These are phyloP conservation scores for Trichophyton simii DNA, from an alignment of 2,329 filamentous ascomycete species.

Conservation along the genomic window DNA sequence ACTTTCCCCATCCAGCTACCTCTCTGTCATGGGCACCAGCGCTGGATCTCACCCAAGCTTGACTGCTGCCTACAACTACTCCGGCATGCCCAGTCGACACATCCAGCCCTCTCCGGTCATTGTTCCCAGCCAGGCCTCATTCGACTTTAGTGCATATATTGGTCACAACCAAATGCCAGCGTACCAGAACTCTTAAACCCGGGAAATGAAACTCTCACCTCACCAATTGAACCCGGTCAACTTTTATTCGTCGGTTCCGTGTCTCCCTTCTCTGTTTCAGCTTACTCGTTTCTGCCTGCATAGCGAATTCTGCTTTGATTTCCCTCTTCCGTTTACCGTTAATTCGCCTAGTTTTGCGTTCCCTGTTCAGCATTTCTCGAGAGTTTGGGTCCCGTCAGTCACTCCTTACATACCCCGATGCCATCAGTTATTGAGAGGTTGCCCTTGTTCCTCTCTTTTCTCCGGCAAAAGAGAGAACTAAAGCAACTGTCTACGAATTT, in stretches of 20 bases:
- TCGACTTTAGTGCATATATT: conserved; percentile 28
- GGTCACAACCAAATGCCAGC: conserved; percentile 19
- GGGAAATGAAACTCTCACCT: neutral
- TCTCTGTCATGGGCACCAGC: conserved; percentile 18
- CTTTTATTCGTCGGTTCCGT: neutral
- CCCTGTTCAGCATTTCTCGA: conserved; percentile 7
- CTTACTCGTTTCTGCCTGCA: neutral
- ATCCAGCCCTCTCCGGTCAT: conserved; percentile 18
- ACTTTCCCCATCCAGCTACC: neutral
- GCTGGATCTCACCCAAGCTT: conserved; percentile 21
- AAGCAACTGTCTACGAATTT: conserved; percentile 17
- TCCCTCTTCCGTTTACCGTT: neutral
- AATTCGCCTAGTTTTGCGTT: neutral
- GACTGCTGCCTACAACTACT: conserved; percentile 22
- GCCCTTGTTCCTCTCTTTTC: neutral
- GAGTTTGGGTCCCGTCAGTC: conserved; percentile 15
- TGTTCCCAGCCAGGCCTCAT: conserved; percentile 19
- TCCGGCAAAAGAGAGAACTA: neutral
- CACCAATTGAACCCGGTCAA: neutral
- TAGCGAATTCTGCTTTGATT: conserved; percentile 1
- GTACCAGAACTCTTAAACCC: conserved; percentile 8
- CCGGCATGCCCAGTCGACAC: conserved; percentile 17
- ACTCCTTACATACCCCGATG: conserved; percentile 15
- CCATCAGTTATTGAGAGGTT: conserved; percentile 4
- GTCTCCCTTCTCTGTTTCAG: neutral